Evolutionary conservation across 1,139 yeast species (phyloP).

Genomic region (Candida albicans): DNA sequence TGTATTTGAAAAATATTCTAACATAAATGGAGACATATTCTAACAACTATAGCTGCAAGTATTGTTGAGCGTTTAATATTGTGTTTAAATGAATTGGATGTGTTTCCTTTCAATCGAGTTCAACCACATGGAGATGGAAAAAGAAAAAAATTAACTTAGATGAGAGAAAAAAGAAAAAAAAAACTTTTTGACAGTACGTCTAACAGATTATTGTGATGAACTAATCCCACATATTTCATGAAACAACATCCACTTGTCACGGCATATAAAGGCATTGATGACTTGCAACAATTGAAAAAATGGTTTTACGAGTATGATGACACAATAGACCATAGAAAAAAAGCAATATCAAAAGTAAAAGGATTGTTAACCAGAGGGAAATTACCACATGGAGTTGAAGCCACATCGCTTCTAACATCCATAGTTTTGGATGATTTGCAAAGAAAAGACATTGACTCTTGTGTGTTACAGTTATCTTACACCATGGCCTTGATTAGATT

Average conservation of each 20-base stretch:
- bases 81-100: too few species aligned
- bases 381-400: constrained; percentile 48
- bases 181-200: too few species aligned
- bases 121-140: too few species aligned
- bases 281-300: constrained; percentile 51
- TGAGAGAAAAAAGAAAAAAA: too few species aligned
- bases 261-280: constrained; percentile 55
- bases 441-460: constrained; percentile 22
- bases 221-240: constrained; percentile 1
- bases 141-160: too few species aligned
- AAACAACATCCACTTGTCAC: constrained; percentile 45
- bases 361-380: constrained; percentile 40
- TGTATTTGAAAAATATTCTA: too few species aligned
- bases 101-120: too few species aligned
- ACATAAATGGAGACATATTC: too few species aligned
- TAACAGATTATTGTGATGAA: too few species aligned
- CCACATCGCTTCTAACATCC: constrained; percentile 63
- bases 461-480: constrained; percentile 50
- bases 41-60: too few species aligned
- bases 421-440: constrained; percentile 37
- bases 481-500: constrained; percentile 81
- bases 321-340: constrained; percentile 22
- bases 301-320: constrained; percentile 54
- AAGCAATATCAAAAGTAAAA: constrained; percentile 49
- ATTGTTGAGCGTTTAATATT: too few species aligned